phyloP scores from a whole-genome alignment of 495 filamentous ascomycete species.

The Podospora fimiseda region DNA sequence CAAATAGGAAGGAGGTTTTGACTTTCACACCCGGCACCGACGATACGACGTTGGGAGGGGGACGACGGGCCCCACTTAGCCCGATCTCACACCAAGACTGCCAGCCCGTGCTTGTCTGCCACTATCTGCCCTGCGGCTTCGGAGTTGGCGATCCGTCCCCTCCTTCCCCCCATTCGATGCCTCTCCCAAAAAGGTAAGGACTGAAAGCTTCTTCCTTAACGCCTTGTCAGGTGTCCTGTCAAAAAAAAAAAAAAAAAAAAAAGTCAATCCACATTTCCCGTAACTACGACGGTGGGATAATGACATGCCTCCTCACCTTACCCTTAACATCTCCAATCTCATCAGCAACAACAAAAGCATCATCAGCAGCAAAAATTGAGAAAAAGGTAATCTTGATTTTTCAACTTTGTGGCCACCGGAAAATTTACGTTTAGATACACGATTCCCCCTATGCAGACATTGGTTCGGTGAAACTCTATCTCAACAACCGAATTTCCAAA shows the following conservation, averaged over 20 bases:
- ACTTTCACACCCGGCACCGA: not conserved
- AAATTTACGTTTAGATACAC: not conserved
- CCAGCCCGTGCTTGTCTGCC: not conserved
- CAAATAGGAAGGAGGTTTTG: not conserved
- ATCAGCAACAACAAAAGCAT: too few species aligned
- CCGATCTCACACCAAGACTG: not conserved
- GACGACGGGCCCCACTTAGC: not conserved
- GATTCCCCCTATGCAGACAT: not conserved
- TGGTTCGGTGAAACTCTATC: slow-evolving; percentile 1
- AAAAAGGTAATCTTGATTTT: too few species aligned
- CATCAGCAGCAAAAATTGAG: too few species aligned
- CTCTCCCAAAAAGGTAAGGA: not conserved
- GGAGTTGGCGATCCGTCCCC: not conserved
- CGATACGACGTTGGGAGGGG: not conserved
- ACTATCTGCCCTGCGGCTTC: not conserved
- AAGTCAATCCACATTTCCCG: not conserved
- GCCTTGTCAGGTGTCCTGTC: not conserved
- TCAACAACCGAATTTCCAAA: slow-evolving; percentile 4
- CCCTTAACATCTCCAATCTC: too few species aligned
- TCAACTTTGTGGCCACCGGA: not conserved
- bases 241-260: too few species aligned
- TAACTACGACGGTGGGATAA: too few species aligned
- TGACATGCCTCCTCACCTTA: too few species aligned
- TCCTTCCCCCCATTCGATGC: not conserved
- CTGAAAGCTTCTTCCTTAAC: not conserved